phyloP scores from a whole-genome alignment of 768 basidiomycete genomes.

The Boletus rubescentipes region DNA sequence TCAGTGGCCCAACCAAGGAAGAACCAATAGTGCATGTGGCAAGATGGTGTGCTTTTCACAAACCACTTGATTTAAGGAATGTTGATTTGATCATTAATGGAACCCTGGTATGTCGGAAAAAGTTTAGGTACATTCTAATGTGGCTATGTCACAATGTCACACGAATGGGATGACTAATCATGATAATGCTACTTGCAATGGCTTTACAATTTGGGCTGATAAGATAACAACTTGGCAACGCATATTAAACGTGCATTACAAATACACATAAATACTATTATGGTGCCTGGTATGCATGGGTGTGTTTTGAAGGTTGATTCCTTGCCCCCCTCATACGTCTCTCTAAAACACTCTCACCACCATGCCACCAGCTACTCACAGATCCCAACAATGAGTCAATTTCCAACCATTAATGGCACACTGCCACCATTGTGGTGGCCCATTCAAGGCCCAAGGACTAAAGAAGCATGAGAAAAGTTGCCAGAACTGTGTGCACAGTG shows the following conservation, averaged over 20 bases:
- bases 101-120: conserved; percentile 1
- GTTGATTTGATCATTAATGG: no score
- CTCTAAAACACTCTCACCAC: not conserved
- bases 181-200: not conserved
- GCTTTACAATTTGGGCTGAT: not conserved
- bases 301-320: no score
- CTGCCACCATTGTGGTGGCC: not conserved
- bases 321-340: no score
- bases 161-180: not conserved
- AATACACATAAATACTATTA: not conserved
- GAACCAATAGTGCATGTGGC: no score
- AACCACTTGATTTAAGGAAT: no score
- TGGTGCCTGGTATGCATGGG: no score
- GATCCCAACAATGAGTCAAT: not conserved
- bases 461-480: not conserved
- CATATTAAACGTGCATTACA: not conserved
- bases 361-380: not conserved
- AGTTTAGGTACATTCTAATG: not conserved
- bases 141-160: not conserved
- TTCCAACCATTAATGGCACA: not conserved
- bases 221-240: not conserved
- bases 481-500: not conserved
- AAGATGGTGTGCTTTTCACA: no score
- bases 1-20: no score
- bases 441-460: not conserved